phyloP scores from a whole-genome alignment of 352 stramenopile genomes.

The Pythium sukuiense region DNA sequence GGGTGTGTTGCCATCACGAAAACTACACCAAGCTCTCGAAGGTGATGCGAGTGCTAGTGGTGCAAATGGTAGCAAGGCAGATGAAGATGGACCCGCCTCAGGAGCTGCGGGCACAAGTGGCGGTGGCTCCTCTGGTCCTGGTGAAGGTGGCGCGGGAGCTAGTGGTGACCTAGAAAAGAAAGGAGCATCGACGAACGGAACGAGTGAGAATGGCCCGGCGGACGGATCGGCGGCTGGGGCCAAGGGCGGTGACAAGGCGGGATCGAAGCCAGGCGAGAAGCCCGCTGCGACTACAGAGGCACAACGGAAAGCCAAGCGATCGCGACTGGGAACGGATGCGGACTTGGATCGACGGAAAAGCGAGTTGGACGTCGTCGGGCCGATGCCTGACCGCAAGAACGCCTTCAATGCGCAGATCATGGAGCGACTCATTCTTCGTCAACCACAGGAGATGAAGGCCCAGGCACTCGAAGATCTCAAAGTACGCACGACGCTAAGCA shows the following conservation, averaged over 20 bases:
- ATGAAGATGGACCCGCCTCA: conserved; percentile 18
- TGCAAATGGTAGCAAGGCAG: conserved; percentile 31
- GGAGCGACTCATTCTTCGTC: conserved; percentile 79
- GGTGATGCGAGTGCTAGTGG: conserved; percentile 23
- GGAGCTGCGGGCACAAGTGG: conserved; percentile 13
- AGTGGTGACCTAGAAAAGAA: conserved; percentile 52
- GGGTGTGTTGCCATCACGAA: conserved; percentile 65
- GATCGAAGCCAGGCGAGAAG: conserved; percentile 21
- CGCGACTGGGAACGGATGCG: conserved; percentile 40
- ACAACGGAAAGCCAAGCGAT: conserved; percentile 63
- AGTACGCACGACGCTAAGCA: conserved; percentile 51
- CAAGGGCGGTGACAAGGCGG: conserved; percentile 45
- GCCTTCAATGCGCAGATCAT: conserved; percentile 71
- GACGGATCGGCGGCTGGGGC: conserved; percentile 10
- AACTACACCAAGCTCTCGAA: conserved; percentile 39
- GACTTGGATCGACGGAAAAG: conserved; percentile 47
- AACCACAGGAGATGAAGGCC: conserved; percentile 61
- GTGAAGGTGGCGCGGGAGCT: conserved; percentile 4
- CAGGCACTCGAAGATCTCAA: conserved; percentile 68
- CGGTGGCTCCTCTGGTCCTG: conserved; percentile 18
- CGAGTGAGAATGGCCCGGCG: conserved; percentile 12
- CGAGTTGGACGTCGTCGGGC: conserved; percentile 54
- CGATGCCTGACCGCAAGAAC: conserved; percentile 66
- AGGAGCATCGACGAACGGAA: conserved; percentile 23
- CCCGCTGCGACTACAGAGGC: conserved; percentile 7